Percentiles rank a stretch among this genome's conserved stretches.
Conservation (phyloP, 495 filamentous ascomycete genomes). For the Penicillium canariense region DNA sequence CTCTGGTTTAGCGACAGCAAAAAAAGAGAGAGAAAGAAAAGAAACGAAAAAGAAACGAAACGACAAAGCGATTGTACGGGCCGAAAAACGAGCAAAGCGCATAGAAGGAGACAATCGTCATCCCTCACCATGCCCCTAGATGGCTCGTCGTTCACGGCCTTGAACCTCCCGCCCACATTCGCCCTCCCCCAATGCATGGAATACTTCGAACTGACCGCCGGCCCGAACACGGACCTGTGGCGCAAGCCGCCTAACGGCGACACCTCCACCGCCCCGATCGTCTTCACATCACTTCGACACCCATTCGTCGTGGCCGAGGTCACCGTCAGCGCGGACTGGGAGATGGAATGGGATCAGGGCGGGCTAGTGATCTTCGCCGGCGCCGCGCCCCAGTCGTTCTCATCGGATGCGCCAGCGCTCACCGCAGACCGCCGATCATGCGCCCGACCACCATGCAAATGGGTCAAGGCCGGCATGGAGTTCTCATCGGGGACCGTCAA, state of each 20-base stretch:
- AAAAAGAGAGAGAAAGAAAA: no score
- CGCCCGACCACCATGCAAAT: constrained; percentile 45
- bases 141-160: constrained; percentile 49
- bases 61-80: no score
- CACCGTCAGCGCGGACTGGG: constrained; percentile 58
- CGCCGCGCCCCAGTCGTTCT: constrained; percentile 53
- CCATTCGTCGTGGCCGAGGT: constrained; percentile 57
- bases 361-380: constrained; percentile 79
- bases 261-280: constrained; percentile 55
- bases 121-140: constrained; percentile 46
- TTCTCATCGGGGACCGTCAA: constrained; percentile 52
- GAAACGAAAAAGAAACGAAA: not conserved
- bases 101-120: not conserved
- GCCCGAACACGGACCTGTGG: constrained; percentile 54
- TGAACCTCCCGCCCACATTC: constrained; percentile 49
- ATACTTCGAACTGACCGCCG: constrained; percentile 55
- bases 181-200: constrained; percentile 54
- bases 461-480: constrained; percentile 60
- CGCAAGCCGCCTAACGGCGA: constrained; percentile 55
- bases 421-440: constrained; percentile 11
- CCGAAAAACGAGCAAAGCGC: no score
- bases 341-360: constrained; percentile 61
- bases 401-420: constrained; percentile 19
- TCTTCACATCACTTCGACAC: constrained; percentile 53
- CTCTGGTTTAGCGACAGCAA: not conserved